Base-by-base conservation (phyloP, 1,284 basidiomycete species). In the Meira nashicola region DNA sequence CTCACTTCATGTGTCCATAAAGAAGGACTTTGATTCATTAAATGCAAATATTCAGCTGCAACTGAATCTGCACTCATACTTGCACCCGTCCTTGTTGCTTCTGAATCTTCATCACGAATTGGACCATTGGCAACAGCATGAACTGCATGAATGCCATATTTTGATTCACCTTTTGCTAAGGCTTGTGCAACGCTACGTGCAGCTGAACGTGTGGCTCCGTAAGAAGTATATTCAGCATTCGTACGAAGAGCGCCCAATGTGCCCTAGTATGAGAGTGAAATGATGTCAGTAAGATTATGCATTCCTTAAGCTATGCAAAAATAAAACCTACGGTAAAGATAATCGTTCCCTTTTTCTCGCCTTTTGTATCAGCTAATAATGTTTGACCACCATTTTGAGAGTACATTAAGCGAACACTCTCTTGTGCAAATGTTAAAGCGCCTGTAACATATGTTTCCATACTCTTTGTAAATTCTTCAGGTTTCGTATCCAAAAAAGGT, bases 361-460 rank as follows among this genome's bases (percentile, higher is more conserved):
- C 55, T n/a, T 49, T 23, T 50, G 46, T 57, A 15, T 57, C 55
- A 7, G 43, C 55, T 14, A 57, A 40, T 7, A 49, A 19, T 44
- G 43, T 57, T 40, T 54, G 17, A 2, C 55, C 55, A 19, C 55
- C 55, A 19, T 39, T 51, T 28, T 57, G 48, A 28, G 43, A 25
- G 28, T 57, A 57, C 55, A 57, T 57, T 3, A 52, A 14, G 46
- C 38, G 21, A 7, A 54, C 23, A 47, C 55, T 57, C 55, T 57
- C 55, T 39, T 57, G 55, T 40, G 55, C 55, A 54, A 57, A 57
- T 14, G 47, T 44, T 10, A 57, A 25, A n/a, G 55, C 55, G 7
- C 55, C 55, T 14, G 55, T 49, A 11, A 25, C 37, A 28, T 54
- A 57, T 39, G 25, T 37, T 11, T 52, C 15, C 17, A 57, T 25